Evolutionary conservation across 176 grass and related monocot genomes (phyloP), one percentile per base, ranked within the genome.

Genomic region (Zoysia pacifica): DNA sequence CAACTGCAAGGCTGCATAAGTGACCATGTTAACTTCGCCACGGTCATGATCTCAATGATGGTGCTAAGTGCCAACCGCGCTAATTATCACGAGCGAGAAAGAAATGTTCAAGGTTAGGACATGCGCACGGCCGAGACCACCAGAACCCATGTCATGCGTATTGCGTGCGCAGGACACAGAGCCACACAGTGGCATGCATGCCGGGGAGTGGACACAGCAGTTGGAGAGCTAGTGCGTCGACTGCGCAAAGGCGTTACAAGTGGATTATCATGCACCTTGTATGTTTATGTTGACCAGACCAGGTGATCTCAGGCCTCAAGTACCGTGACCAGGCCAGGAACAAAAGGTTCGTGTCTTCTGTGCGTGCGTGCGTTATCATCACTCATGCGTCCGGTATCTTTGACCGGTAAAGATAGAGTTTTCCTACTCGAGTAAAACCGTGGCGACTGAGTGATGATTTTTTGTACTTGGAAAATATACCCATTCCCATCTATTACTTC

Each of bases 261-360:
- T 73, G 28, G 28, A 28, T 28, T 28, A 49, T 88, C 64, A 88
- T 45, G 76, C 41, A 4, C 51, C 64, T 75, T 81, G 65, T 40
- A 70, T 14, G 15, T 16, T 64, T 64, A 20, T 51, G 28, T 84
- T 89, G 87, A 84, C 76, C 50, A 69, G 70, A 84, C 76, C 50
- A 69, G 70, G 48, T 79, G 83, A 65, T 65, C 83, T 79, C 48
- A 79, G 48, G 20, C 39, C 70, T 73, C 61, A 35, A 79, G 70
- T 65, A 74, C 58, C 52, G 45, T 48, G 77, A 45, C 65, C 77
- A 72, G 63, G 73, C n/a, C 35, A 89, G 58, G 64, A 81, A 43
- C 81, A 16, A 70, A 69, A 75, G 46, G 46, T 41, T 67, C 65
- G 37, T 55, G n/a, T 72, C 65, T 38, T 70, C 9, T 78, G 71